These are phyloP conservation scores for Fennellomyces sp. DNA, from an alignment of 371 early-diverging fungal genomes.

Conservation along the genomic window DNA sequence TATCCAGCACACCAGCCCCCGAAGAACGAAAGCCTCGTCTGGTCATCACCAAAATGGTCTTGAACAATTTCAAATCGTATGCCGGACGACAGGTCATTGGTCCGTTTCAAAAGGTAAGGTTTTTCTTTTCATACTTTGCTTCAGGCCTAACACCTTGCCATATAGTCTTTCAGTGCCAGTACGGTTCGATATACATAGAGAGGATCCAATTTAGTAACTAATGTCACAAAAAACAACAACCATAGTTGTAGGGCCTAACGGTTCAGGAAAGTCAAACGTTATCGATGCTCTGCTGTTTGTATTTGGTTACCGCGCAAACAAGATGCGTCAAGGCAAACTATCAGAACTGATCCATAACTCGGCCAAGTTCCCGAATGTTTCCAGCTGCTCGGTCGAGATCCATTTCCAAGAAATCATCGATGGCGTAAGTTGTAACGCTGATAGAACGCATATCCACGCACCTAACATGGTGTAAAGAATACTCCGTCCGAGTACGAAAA, in stretches of 20 bases:
- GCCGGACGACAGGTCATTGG: slow-evolving; percentile 93
- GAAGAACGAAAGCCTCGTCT: slow-evolving; percentile 61
- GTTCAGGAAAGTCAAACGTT: slow-evolving; percentile 99
- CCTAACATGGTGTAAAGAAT: slow-evolving; percentile 34
- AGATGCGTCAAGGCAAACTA: slow-evolving; percentile 97
- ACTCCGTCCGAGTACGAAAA: slow-evolving; percentile 62
- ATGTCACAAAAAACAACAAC: not conserved
- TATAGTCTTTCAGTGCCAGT: slow-evolving; percentile 57
- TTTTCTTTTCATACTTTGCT: no score
- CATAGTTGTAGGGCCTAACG: slow-evolving; percentile 97
- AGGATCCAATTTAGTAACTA: no score
- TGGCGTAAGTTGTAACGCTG: slow-evolving; percentile 39
- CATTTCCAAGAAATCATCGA: slow-evolving; percentile 93
- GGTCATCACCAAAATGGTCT: slow-evolving; percentile 90
- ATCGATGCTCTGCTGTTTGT: slow-evolving; percentile 99
- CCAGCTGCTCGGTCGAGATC: slow-evolving; percentile 90
- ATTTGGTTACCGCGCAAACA: slow-evolving; percentile 99
- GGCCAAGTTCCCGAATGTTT: slow-evolving; percentile 67
- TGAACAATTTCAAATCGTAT: slow-evolving; percentile 97
- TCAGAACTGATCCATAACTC: slow-evolving; percentile 98
- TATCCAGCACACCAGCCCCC: slow-evolving; percentile 22
- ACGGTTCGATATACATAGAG: no score
- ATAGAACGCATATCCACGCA: not conserved
- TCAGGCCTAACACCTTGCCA: no score
- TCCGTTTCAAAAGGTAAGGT: slow-evolving; percentile 98